Conservation (phyloP, 1,284 basidiomycete genomes). For the Sutorius eximius region DNA sequence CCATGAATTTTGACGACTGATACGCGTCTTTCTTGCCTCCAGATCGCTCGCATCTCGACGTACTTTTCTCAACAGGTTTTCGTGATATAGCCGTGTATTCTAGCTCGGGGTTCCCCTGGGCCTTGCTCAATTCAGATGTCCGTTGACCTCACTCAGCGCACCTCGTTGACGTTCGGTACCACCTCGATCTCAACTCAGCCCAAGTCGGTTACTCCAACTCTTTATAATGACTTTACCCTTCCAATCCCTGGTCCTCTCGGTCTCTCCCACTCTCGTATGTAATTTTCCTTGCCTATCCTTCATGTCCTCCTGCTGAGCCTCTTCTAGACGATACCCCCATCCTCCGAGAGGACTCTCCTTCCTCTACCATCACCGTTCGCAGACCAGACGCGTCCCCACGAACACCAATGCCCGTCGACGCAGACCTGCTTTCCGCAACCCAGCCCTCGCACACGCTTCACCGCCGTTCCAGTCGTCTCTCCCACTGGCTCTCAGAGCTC, state of each 20-base stretch:
- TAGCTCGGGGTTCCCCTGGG: slow-evolving; percentile 2
- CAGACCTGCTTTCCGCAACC: slow-evolving; percentile 21
- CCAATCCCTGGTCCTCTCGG: neutral
- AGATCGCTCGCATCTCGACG: slow-evolving; percentile 5
- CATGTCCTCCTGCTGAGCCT: slow-evolving; percentile 4
- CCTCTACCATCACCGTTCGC: slow-evolving; percentile 32
- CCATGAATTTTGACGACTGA: slow-evolving; percentile 32
- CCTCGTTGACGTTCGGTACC: slow-evolving; percentile 18
- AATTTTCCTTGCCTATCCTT: slow-evolving; percentile 5
- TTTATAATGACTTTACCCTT: slow-evolving; percentile 23
- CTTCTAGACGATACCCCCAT: slow-evolving; percentile 14
- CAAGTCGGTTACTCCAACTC: slow-evolving; percentile 11
- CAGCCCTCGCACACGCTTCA: slow-evolving; percentile 29
- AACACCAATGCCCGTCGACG: slow-evolving; percentile 17
- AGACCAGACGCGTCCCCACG: slow-evolving; percentile 31
- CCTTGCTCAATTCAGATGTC: slow-evolving; percentile 22
- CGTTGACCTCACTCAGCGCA: slow-evolving; percentile 19
- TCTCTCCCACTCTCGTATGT: slow-evolving; percentile 23
- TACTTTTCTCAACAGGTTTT: slow-evolving; percentile 8
- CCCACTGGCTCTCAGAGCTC: slow-evolving; percentile 70
- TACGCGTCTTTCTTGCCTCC: slow-evolving; percentile 22
- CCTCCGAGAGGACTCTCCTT: slow-evolving; percentile 24
- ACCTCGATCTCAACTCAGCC: slow-evolving; percentile 12
- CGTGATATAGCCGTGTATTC: slow-evolving; percentile 22
- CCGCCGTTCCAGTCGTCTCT: slow-evolving; percentile 58